These are phyloP conservation scores for Funneliformis mosseae DNA, from an alignment of 192 early-diverging fungal genomes.

Conservation along the genomic window DNA sequence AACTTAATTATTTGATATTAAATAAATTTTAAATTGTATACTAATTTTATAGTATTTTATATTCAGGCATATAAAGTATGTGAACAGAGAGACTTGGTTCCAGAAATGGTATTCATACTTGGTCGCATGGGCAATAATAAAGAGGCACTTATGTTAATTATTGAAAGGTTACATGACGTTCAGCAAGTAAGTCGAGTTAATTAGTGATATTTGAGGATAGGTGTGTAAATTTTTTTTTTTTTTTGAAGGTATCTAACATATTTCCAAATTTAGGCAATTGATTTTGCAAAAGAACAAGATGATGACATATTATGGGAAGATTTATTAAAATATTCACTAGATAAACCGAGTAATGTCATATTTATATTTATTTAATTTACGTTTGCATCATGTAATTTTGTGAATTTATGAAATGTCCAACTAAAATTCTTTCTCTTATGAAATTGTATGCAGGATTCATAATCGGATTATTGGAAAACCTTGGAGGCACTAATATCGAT, in stretches of 20 bases:
- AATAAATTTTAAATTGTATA: not conserved
- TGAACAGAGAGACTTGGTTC: slow-evolving; percentile 84
- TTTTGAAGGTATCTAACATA: not conserved
- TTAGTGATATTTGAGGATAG: not conserved
- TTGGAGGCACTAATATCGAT: slow-evolving; percentile 78
- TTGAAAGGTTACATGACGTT: slow-evolving; percentile 87
- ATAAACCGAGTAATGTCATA: slow-evolving; percentile 84
- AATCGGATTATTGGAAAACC: slow-evolving; percentile 86
- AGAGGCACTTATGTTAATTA: slow-evolving; percentile 90
- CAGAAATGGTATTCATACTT: slow-evolving; percentile 96
- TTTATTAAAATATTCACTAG: slow-evolving; percentile 87
- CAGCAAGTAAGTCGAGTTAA: slow-evolving; percentile 58
- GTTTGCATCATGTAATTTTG: not conserved
- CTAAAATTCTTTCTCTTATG: not conserved
- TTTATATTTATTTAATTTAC: not conserved
- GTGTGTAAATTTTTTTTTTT: not conserved
- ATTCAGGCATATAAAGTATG: slow-evolving; percentile 75
- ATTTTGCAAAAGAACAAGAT: slow-evolving; percentile 97
- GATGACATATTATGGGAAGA: slow-evolving; percentile 97
- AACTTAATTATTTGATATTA: not conserved
- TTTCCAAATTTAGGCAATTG: slow-evolving; percentile 74
- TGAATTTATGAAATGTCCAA: not conserved
- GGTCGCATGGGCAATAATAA: slow-evolving; percentile 98
- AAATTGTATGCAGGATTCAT: slow-evolving; percentile 72
- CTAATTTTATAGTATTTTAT: not conserved